phyloP scores from a whole-genome alignment of 148 eudicot genomes.

The Nyssa sinensis region DNA sequence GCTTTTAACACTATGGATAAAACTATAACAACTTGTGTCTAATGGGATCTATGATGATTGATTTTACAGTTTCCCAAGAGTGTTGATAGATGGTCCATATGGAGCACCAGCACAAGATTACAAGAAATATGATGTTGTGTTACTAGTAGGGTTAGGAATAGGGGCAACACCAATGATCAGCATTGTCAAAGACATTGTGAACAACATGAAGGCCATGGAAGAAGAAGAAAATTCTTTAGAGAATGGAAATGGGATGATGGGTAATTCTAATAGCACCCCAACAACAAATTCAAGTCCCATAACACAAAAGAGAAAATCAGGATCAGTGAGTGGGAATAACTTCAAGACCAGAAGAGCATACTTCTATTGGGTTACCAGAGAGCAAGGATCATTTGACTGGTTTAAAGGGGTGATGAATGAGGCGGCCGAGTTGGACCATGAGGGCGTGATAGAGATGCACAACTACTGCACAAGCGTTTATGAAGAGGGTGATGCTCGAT shows the following conservation, averaged over 20 bases:
- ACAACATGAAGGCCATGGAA: slow-evolving; percentile 33
- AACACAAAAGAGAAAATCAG: slow-evolving; percentile 10
- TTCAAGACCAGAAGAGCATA: slow-evolving; percentile 34
- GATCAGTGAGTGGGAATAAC: slow-evolving; percentile 13
- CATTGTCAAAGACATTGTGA: slow-evolving; percentile 39
- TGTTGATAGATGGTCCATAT: slow-evolving; percentile 41
- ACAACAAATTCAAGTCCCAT: background rate
- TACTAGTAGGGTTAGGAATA: slow-evolving; percentile 37
- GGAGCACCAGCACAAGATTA: slow-evolving; percentile 50
- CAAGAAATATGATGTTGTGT: slow-evolving; percentile 37
- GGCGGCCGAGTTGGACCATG: slow-evolving; percentile 33
- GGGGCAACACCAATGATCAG: slow-evolving; percentile 51
- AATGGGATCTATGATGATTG: background rate
- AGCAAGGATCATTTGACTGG: slow-evolving; percentile 46
- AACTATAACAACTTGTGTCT: background rate
- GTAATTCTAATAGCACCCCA: background rate
- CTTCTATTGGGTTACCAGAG: slow-evolving; percentile 41
- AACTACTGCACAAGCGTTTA: slow-evolving; percentile 45
- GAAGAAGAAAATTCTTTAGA: slow-evolving; percentile 26
- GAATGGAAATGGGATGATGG: slow-evolving; percentile 13
- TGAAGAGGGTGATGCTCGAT: slow-evolving; percentile 42
- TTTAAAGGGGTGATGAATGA: slow-evolving; percentile 44
- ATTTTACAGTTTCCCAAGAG: slow-evolving; percentile 35
- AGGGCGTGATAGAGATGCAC: slow-evolving; percentile 40
- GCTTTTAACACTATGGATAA: too few species aligned